Evolutionary conservation across 345 rosid species (phyloP), one percentile per base, ranked within the genome.

Genomic region (Sapria himalayana): DNA sequence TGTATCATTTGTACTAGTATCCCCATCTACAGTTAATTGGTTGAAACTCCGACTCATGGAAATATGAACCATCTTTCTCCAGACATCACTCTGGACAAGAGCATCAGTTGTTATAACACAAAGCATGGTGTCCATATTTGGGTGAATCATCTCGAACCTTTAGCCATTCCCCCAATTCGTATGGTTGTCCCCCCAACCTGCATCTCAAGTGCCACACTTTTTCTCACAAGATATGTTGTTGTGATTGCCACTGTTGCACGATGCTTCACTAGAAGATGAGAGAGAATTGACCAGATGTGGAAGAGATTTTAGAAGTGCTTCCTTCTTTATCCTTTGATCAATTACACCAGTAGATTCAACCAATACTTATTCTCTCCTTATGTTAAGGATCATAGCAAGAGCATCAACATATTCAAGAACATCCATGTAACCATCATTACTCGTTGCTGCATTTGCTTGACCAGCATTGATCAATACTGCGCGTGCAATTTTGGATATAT

Each of bases 141-240:
- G 94, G 55, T 79, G 98, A 52, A 89, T 82, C 98, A 89, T 89
- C 35, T 94, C 95, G 95, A 89, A 57, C 98, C 98, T 57, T 82
- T 89, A 15, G 93, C 93, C 78, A 89, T 89, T 54, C 98, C 98
- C 4, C 98, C 98, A 52, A 89, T 59, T 51, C 72, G 57, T 55
- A 82, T 46, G 15, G 39, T 57, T 22, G 63, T 64, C 25, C 72
- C 93, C 45, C 94, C 91, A 36, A 79, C 81, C 98, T 82, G 71
- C 31, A 74, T 66, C 52, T 78, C 91, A 61, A 89, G 43, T 19
- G 98, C 98, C 39, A 79, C 94, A 36, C 98, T 89, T 75, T 89
- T 89, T 65, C 91, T 89, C 23, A 79, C 91, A 43, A 89, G 84
- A 63, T 89, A 94, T 1, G 94, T 89, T 19, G 98, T 82, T 3